Evolutionary conservation across 768 basidiomycete species (phyloP).

Genomic region (Mrakia frigida): DNA sequence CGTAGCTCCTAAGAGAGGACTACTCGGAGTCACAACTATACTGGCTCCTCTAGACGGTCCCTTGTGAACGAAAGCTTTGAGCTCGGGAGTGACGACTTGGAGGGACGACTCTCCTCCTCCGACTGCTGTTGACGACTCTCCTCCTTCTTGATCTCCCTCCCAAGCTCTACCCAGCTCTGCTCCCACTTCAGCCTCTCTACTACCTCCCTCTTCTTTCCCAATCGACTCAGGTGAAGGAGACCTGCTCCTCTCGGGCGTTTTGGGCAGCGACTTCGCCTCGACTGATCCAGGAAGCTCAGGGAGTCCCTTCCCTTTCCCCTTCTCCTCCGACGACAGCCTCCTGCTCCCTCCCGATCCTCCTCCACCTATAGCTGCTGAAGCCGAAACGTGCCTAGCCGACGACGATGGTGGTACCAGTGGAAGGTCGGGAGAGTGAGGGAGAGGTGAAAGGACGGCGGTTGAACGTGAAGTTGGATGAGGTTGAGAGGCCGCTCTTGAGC

Average conservation of each 20-base stretch:
- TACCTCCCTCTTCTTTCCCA: background rate
- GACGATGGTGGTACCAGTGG: background rate
- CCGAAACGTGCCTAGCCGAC: background rate
- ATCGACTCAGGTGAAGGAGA: background rate
- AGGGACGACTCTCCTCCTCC: background rate
- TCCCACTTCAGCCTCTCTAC: too few relatives aligned
- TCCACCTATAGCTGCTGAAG: background rate
- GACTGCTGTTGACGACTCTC: background rate
- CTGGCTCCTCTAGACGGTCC: slow-evolving; percentile 19
- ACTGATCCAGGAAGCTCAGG: background rate
- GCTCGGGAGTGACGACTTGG: background rate
- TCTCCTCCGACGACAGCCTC: slow-evolving; percentile 1
- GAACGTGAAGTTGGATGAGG: background rate
- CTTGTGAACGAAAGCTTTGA: slow-evolving; percentile 7
- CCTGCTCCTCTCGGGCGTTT: background rate
- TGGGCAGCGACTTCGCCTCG: background rate
- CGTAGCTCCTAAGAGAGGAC: slow-evolving; percentile 7
- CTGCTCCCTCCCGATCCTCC: background rate
- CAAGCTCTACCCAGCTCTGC: too few relatives aligned
- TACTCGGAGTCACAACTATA: slow-evolving; percentile 21
- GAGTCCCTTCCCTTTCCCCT: slow-evolving; percentile 14
- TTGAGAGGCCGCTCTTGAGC: background rate
- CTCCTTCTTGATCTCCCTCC: background rate
- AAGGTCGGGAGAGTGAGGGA: slow-evolving; percentile 2
- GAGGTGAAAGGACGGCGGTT: background rate